These are phyloP conservation scores for Citrus trifoliata DNA, from an alignment of 345 rosid genomes.

Conservation along the genomic window DNA sequence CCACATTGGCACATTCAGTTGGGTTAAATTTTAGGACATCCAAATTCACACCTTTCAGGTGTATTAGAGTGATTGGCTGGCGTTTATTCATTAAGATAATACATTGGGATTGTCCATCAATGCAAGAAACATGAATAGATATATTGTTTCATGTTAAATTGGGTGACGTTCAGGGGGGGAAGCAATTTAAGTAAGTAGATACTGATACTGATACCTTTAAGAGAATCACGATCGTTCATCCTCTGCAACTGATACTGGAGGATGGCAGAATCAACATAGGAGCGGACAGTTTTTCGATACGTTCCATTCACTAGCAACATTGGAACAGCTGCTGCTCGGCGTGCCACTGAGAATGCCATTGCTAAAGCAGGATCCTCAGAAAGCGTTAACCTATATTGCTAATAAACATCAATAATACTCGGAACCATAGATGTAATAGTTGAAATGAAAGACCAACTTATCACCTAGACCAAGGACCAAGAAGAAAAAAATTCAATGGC, in stretches of 20 bases:
- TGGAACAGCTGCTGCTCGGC: constrained; percentile 98
- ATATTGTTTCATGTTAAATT: neutral
- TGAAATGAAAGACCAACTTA: constrained; percentile 3
- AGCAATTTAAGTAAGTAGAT: constrained; percentile 19
- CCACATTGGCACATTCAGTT: neutral
- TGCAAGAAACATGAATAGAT: neutral
- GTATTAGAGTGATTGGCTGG: neutral
- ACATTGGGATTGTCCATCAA: neutral
- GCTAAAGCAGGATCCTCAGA: constrained; percentile 98
- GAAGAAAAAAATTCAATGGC: neutral
- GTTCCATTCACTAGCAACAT: constrained; percentile 96
- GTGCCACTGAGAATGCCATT: constrained; percentile 97
- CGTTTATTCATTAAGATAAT: neutral
- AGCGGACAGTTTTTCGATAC: constrained; percentile 81
- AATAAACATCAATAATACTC: constrained; percentile 19
- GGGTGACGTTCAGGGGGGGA: neutral
- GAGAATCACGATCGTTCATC: constrained; percentile 67
- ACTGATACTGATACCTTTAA: constrained; percentile 50
- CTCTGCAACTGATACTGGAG: constrained; percentile 92
- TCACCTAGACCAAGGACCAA: neutral
- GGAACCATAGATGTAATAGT: neutral
- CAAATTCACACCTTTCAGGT: neutral
- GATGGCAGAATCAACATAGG: constrained; percentile 90
- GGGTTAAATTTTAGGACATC: neutral
- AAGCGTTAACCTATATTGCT: constrained; percentile 66